phyloP scores from a whole-genome alignment of 495 filamentous ascomycete species.

The Daldinia childiae region DNA sequence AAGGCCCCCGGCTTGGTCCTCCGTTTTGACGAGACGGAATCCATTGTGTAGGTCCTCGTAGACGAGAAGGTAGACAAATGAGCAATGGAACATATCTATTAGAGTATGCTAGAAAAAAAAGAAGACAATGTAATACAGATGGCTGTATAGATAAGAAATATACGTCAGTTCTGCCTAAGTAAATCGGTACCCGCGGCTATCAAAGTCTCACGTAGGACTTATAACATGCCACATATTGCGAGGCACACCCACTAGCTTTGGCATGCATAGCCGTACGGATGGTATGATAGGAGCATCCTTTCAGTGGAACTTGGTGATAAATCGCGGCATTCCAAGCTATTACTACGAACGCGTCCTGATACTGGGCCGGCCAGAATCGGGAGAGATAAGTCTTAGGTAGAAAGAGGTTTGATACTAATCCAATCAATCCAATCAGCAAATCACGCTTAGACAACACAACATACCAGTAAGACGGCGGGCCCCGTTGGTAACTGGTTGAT shows the following conservation, averaged over 20 bases:
- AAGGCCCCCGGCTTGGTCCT: constrained; percentile 32
- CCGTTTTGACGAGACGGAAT: constrained; percentile 24
- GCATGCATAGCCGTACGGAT: constrained; percentile 25
- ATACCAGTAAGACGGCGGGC: constrained; percentile 29
- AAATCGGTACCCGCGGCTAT: constrained; percentile 29
- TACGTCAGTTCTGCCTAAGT: constrained; percentile 15
- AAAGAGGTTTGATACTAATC: background rate
- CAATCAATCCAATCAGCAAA: constrained; percentile 27
- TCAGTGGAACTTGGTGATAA: constrained; percentile 21
- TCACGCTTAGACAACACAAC: constrained; percentile 30
- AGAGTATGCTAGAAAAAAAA: constrained; percentile 11
- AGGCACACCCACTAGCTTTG: constrained; percentile 18
- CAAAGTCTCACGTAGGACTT: constrained; percentile 14
- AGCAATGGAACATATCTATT: constrained; percentile 24
- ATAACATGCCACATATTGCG: constrained; percentile 36
- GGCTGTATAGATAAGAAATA: constrained; percentile 32
- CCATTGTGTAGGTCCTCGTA: constrained; percentile 29
- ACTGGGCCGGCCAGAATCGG: constrained; percentile 36
- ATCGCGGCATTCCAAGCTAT: constrained; percentile 14
- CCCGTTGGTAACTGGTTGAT: background rate
- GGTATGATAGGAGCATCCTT: constrained; percentile 24
- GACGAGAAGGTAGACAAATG: constrained; percentile 16
- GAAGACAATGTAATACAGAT: constrained; percentile 15
- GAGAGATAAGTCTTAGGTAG: constrained; percentile 25
- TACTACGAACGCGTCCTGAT: constrained; percentile 4